phyloP scores from a whole-genome alignment of 2,329 filamentous ascomycete species.

The Acrodontium crateriforme region DNA sequence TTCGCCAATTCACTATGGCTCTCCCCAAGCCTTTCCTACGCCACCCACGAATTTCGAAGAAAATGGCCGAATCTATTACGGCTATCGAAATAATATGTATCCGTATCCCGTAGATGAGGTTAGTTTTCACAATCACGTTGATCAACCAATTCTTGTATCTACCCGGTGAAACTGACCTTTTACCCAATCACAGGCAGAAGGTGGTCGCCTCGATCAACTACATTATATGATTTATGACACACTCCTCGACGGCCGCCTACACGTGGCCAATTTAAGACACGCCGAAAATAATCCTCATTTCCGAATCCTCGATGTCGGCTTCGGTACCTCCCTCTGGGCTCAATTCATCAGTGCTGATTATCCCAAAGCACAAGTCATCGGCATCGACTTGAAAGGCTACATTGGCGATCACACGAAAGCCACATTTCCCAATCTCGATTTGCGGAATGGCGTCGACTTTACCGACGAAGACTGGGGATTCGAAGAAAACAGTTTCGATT shows the following conservation, averaged over 20 bases:
- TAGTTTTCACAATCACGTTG: background rate
- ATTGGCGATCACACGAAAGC: constrained; percentile 4
- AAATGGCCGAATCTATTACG: no score
- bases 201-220: constrained; percentile 5
- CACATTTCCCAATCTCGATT: constrained; percentile 8
- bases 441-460: constrained; percentile 42
- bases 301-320: constrained; percentile 55
- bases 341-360: constrained; percentile 66
- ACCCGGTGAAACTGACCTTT: no score
- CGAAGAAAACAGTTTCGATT: constrained; percentile 57
- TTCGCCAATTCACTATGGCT: no score
- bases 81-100: constrained; percentile 2
- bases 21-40: no score
- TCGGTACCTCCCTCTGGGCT: constrained; percentile 83
- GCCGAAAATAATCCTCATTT: constrained; percentile 20
- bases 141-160: constrained; percentile 1
- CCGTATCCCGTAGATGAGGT: constrained; percentile 5
- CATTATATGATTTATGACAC: constrained; percentile 4
- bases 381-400: no score
- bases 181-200: constrained; percentile 6
- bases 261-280: background rate
- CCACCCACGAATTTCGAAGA: no score
- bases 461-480: constrained; percentile 60
- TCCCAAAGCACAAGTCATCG: constrained; percentile 12
- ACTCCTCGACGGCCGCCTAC: constrained; percentile 2